Base-by-base conservation (phyloP, 108 stramenopile genomes). In the Skeletonema costatum region DNA sequence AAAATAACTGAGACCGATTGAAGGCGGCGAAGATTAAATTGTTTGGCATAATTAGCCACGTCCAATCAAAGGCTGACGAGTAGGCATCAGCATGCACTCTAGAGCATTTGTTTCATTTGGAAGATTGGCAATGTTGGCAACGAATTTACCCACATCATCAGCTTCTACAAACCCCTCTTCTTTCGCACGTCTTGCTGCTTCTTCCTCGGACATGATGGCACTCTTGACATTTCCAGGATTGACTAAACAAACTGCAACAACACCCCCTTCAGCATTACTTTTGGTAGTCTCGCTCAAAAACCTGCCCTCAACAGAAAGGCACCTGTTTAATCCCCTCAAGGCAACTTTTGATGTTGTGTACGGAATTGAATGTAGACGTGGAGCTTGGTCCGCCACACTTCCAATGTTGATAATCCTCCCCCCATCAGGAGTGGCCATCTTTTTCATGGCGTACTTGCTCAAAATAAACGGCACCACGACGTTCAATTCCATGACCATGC, bases 211-310 rank as follows among this genome's bases (percentile, higher is more conserved):
- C 82, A 83, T 78, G 64, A 83, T 77, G 19, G 42, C 50, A 72
- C 77, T 83, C 12, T 67, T 59, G n/a, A 83, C 82, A 64, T 83
- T 83, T 35, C 82, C 82, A 64, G 82, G 82, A 60, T 78, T 73
- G 25, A 83, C 75, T 67, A 70, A 74, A 58, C 82, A 78, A 17
- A 79, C 78, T 14, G 82, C 73, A 32, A 83, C 78, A 4, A 69
- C 19, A 17, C 77, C 66, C n/a, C 51, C 66, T 11, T 42, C 35
- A 13, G 63, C 74, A 60, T 78, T 73, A 4, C 32, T 41, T 62
- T 71, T 78, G 32, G 77, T 77, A 33, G 77, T 82, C 48, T 78
- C 64, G 32, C 36, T 51, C 31, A 78, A 61, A 30, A 60, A 41
- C 44, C 77, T 71, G 17, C 77, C 77, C 46, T 78, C 77, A 30